phyloP scores from a whole-genome alignment of 495 filamentous ascomycete genomes.

The Zalerion maritima region DNA sequence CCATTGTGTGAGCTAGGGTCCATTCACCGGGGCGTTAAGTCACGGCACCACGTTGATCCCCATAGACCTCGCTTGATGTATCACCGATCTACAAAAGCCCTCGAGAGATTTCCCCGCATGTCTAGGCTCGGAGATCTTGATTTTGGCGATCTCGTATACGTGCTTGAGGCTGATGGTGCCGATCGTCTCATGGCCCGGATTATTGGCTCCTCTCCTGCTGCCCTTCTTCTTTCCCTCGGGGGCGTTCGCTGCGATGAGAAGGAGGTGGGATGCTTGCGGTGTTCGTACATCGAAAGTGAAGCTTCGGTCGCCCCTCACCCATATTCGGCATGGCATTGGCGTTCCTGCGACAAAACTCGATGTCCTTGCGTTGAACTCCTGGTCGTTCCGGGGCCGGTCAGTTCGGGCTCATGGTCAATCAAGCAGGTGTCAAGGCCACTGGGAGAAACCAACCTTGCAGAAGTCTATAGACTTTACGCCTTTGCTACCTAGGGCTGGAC shows the following conservation, averaged over 20 bases:
- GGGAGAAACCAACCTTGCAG: conserved; percentile 63
- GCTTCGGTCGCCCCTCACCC: conserved; percentile 80
- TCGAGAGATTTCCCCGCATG: conserved; percentile 67
- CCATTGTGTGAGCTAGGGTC: too few relatives aligned
- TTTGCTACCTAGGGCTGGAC: conserved; percentile 91
- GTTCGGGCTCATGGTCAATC: conserved; percentile 1
- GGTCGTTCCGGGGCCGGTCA: conserved; percentile 3
- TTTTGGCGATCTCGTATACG: conserved; percentile 93
- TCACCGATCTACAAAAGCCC: conserved; percentile 71
- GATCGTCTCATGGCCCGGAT: conserved; percentile 61
- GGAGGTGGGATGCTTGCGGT: conserved; percentile 74
- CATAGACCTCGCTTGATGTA: conserved; percentile 76
- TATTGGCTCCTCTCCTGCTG: conserved; percentile 62
- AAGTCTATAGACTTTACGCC: conserved; percentile 99
- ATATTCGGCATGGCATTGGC: conserved; percentile 80
- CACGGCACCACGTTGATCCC: conserved; percentile 70
- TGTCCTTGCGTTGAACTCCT: conserved; percentile 98
- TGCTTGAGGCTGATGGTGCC: conserved; percentile 87
- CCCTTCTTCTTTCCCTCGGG: conserved; percentile 55
- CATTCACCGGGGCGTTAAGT: too few relatives aligned
- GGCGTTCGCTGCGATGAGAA: conserved; percentile 71
- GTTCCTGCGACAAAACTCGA: conserved; percentile 69
- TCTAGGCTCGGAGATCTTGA: conserved; percentile 76
- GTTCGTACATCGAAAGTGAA: conserved; percentile 92
- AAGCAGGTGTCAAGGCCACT: too few relatives aligned